phyloP scores from a whole-genome alignment of 345 rosid species.

The Gynandropsis gynandra region DNA sequence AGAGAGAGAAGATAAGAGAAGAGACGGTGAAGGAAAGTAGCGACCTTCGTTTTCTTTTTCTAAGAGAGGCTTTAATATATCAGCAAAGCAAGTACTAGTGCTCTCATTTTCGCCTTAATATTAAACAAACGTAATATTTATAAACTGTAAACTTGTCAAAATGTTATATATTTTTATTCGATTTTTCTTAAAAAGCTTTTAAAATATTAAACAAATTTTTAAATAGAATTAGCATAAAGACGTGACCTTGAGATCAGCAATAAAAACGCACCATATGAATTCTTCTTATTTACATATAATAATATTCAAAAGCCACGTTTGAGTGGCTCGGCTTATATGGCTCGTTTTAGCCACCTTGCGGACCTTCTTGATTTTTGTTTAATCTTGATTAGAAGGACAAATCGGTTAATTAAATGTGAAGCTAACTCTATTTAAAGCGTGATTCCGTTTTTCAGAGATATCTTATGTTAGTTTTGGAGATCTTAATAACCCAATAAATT shows the following conservation, averaged over 20 bases:
- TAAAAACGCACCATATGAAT: slow-evolving; percentile 18
- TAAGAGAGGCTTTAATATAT: slow-evolving; percentile 29
- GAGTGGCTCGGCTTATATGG: slow-evolving; percentile 21
- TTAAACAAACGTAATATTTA: background rate
- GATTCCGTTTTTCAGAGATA: too few relatives aligned
- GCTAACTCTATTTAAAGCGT: too few relatives aligned
- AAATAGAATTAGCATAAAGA: background rate
- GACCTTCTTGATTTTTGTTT: background rate
- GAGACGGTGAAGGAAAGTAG: slow-evolving; percentile 28
- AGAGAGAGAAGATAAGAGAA: slow-evolving; percentile 24
- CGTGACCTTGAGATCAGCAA: slow-evolving; percentile 13
- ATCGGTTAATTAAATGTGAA: slow-evolving; percentile 21
- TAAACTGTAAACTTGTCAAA: background rate
- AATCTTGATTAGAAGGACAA: slow-evolving; percentile 12
- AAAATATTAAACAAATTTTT: background rate
- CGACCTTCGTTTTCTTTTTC: slow-evolving; percentile 27
- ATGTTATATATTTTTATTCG: too few relatives aligned
- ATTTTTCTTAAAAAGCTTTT: background rate
- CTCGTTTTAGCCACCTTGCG: slow-evolving; percentile 19
- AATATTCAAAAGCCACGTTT: background rate
- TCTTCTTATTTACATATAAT: slow-evolving; percentile 15
- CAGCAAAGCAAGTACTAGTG: slow-evolving; percentile 23
- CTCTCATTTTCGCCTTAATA: slow-evolving; percentile 15
- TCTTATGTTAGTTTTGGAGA: too few relatives aligned
- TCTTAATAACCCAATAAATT: too few relatives aligned